Percentiles rank a stretch among this genome's conserved stretches.
Evolutionary conservation across 1,139 yeast genomes (phyloP).

Genomic region (Neolecta irregularis): DNA sequence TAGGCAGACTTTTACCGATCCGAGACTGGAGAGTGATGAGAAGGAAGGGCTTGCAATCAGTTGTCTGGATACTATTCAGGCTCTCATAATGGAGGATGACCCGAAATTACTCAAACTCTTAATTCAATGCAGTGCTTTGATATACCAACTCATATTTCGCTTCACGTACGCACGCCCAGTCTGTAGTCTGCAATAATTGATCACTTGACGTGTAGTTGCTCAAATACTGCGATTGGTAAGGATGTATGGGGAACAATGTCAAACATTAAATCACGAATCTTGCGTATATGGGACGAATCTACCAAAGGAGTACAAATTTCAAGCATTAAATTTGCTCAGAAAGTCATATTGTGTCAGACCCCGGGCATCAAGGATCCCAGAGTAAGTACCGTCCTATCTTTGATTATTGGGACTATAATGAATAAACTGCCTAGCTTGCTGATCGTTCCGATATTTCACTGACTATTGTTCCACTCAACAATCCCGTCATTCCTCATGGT

Average conservation of each 20-base stretch:
- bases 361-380: slow-evolving; percentile 30
- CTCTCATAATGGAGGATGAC: slow-evolving; percentile 19
- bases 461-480: slow-evolving; percentile 43
- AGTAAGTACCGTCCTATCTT: slow-evolving; percentile 7
- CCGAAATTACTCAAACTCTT: slow-evolving; percentile 22
- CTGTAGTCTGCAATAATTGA: neutral
- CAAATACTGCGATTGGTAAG: slow-evolving; percentile 18
- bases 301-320: slow-evolving; percentile 40
- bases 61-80: slow-evolving; percentile 22
- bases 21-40: slow-evolving; percentile 19
- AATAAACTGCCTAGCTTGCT: slow-evolving; percentile 12
- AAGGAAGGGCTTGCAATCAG: slow-evolving; percentile 22
- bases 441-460: slow-evolving; percentile 36
- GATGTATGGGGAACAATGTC: slow-evolving; percentile 22
- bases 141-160: slow-evolving; percentile 25
- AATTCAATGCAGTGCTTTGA: slow-evolving; percentile 22
- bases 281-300: slow-evolving; percentile 23
- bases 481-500: slow-evolving; percentile 46
- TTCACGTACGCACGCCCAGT: slow-evolving; percentile 17
- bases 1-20: slow-evolving; percentile 26
- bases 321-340: slow-evolving; percentile 54
- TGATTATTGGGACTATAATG: neutral
- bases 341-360: slow-evolving; percentile 56
- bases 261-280: slow-evolving; percentile 22
- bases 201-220: slow-evolving; percentile 13